Conservation (phyloP, 2,329 filamentous ascomycete species). For the Clonostachys byssicola region DNA sequence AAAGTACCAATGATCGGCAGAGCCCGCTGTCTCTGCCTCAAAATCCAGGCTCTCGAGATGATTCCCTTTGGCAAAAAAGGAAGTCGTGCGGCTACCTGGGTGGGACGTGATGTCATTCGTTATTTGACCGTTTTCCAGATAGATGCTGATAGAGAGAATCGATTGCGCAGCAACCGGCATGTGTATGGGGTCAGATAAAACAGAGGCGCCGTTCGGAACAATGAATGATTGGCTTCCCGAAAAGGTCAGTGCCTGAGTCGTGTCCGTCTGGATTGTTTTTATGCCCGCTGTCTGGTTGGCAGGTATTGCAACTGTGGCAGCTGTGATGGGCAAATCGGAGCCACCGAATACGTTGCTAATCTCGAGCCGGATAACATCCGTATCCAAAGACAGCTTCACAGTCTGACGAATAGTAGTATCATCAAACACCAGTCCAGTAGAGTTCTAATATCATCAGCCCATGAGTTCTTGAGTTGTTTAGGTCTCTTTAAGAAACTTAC, state of each 20-base stretch:
- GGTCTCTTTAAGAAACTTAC: conserved; percentile 22
- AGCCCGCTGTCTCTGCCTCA: conserved; percentile 28
- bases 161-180: conserved; percentile 41
- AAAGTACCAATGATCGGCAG: conserved; percentile 52
- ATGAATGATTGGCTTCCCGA: conserved; percentile 42
- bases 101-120: conserved; percentile 54
- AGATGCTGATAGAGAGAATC: conserved; percentile 52
- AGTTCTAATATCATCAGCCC: conserved; percentile 34
- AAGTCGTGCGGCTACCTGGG: conserved; percentile 55
- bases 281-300: conserved; percentile 44
- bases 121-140: conserved; percentile 49
- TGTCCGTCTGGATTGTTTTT: conserved; percentile 38
- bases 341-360: conserved; percentile 59
- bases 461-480: neutral
- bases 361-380: conserved; percentile 50
- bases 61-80: conserved; percentile 49
- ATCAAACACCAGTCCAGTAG: conserved; percentile 43
- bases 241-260: conserved; percentile 49
- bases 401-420: conserved; percentile 61
- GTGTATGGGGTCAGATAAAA: conserved; percentile 53
- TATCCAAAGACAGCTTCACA: conserved; percentile 47
- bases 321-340: conserved; percentile 52
- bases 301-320: conserved; percentile 50
- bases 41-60: conserved; percentile 20
- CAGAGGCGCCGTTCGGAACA: conserved; percentile 49